Evolutionary conservation across 2,329 filamentous ascomycete genomes (phyloP).

Genomic region (Aspergillus unguis): DNA sequence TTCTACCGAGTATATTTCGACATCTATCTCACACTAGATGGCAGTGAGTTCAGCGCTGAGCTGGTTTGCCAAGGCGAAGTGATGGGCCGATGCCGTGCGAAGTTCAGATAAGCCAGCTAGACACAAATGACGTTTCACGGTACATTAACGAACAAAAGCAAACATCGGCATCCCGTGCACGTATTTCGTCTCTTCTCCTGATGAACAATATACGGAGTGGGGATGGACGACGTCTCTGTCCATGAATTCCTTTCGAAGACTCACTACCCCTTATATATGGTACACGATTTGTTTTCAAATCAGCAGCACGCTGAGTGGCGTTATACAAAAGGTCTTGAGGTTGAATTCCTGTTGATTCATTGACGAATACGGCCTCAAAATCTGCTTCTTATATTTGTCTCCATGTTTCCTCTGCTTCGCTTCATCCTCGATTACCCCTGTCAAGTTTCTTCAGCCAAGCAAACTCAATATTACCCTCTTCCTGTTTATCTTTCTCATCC

Average conservation of each 20-base stretch:
- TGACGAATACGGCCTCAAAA: too few relatives aligned
- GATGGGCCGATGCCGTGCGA: slow-evolving; percentile 92
- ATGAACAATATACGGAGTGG: too few relatives aligned
- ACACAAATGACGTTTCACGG: slow-evolving; percentile 1
- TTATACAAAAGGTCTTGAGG: too few relatives aligned
- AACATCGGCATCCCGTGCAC: not conserved
- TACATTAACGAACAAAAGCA: not conserved
- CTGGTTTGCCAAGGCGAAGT: slow-evolving; percentile 98
- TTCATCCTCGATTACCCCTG: not conserved
- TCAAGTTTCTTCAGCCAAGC: slow-evolving; percentile 9
- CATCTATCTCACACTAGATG: slow-evolving; percentile 87
- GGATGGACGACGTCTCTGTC: too few relatives aligned
- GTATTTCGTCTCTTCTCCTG: not conserved
- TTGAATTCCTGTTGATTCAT: too few relatives aligned
- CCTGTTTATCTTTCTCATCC: not conserved
- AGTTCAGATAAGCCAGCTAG: slow-evolving; percentile 62
- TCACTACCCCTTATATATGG: too few relatives aligned
- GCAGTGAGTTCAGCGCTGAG: slow-evolving; percentile 96
- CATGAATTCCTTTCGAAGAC: too few relatives aligned
- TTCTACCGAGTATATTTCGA: slow-evolving; percentile 76
- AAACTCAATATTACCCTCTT: not conserved
- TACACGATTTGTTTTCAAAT: too few relatives aligned
- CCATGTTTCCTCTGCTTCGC: not conserved
- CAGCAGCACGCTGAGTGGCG: too few relatives aligned
- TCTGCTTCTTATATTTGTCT: not conserved